Base-by-base conservation (phyloP, 73 alveolate genomes). In the Breviolum minutum region DNA sequence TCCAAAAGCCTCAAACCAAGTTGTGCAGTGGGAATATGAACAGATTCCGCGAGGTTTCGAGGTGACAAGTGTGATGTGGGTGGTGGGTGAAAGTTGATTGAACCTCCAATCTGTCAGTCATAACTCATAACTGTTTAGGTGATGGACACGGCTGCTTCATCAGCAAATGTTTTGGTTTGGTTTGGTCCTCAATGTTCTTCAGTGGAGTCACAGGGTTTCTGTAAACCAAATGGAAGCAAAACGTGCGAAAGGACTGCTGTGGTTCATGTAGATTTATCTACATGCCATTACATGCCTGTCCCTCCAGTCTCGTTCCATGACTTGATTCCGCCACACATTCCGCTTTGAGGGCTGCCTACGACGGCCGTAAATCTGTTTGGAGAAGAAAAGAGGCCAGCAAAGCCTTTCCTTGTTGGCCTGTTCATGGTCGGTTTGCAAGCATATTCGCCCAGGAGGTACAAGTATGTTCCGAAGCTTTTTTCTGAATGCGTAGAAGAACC, bases 281-380 rank as follows among this genome's bases (percentile, higher is more conserved):
- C n/a, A n/a, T n/a, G n/a, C n/a, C n/a, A n/a, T n/a, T n/a, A 40
- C 54, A 40, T 40, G 3, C 54, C 54, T 40, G 54, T 40, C 54
- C 54, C 54, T 40, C 11, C 16, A 24, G 40, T 2, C 27, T 27
- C 19, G 1, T 69, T 69, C 19, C 79, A 24, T 40, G 54, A 40
- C 54, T 40, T 40, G 54, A 40, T 40, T 40, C 54, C 54, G 54
- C 54, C 54, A 40, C 60, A 19, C 85, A 22, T 74, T 24, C 48
- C 60, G 64, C 89, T 29, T 30, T 24, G 60, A 92, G 98, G 98
- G 91, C 90, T 63, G 98, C 98, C 66, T 92, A 92, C 32, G 98
- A 92, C 69, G 98, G 98, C 66, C 98, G 98, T 64, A 80, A 81
- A 48, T 71, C 90, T 14, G 98, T 92, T 76, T 92, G 98, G 98